Evolutionary conservation across 768 basidiomycete species (phyloP), one percentile per base, ranked within the genome.

Genomic region (Chalciporus chontae): DNA sequence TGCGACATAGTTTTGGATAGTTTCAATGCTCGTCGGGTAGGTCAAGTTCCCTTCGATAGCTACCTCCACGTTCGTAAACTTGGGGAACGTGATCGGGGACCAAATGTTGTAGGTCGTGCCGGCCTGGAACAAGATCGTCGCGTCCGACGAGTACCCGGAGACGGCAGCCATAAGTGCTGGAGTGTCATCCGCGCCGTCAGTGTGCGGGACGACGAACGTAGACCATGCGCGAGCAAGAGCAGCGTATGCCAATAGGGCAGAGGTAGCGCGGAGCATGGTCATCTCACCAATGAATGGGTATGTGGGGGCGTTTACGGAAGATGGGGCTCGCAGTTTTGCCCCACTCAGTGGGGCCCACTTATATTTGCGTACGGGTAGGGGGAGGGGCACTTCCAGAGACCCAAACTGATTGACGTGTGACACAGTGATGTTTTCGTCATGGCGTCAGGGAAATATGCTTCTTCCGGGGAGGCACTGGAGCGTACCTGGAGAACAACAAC

Each of bases 71-170:
- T 83, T 82, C 29, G 70, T 76, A 44, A 84, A 60, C 0, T 56
- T 60, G 0, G 80, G 78, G 47, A 84, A 84, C 48, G 69, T 74
- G 65, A 83, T 71, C 1, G 82, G 78, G 3, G 79, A 80, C 58
- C 77, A 81, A 6, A 83, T 76, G 56, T 84, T 85, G 58, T 85
- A 85, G 1, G 73, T 79, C 17, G 73, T 64, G 32, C 81, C 79
- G 44, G 77, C 71, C 58, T 75, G 44, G 63, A 85, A 85, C 5
- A 84, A 51, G 55, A 84, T 83, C 5, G 77, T 79, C 19, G 80
- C 69, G 51, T 79, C 67, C 8, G 60, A 60, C 4, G 68, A 57
- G 52, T 71, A 72, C 27, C 66, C 69, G 4, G 63, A 63, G 11
- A 83, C 62, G 4, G 73, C 75, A 17, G 74, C 69, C 6, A 69